These are phyloP conservation scores for Puccinia novopanici DNA, from an alignment of 1,284 basidiomycete species.

Conservation along the genomic window DNA sequence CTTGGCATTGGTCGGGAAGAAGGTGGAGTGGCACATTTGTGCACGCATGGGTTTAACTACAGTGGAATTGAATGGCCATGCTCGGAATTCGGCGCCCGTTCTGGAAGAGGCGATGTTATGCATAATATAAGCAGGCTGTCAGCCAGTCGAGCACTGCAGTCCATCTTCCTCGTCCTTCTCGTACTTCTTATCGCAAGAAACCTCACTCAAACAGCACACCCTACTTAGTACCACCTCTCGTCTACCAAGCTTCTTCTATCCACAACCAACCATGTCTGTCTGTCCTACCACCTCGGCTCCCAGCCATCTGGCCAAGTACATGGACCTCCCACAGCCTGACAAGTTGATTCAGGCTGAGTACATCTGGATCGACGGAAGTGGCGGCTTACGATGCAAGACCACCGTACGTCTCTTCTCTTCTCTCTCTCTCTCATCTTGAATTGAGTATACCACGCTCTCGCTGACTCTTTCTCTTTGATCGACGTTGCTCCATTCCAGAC, in stretches of 20 bases:
- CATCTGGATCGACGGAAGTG: slow-evolving; percentile 94
- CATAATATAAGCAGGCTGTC: no score
- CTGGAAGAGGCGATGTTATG: no score
- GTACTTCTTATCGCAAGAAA: no score
- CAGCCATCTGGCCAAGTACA: slow-evolving; percentile 76
- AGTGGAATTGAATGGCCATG: no score
- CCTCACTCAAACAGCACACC: no score
- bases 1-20: no score
- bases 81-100: no score
- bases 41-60: no score
- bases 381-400: slow-evolving; percentile 89
- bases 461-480: slow-evolving; percentile 65
- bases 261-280: slow-evolving; percentile 27
- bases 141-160: no score
- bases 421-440: neutral
- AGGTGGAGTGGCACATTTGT: no score
- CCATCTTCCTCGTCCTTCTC: no score
- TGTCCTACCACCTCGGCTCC: slow-evolving; percentile 40
- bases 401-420: slow-evolving; percentile 61
- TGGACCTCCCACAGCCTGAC: slow-evolving; percentile 76
- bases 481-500: slow-evolving; percentile 75
- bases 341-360: slow-evolving; percentile 89
- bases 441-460: slow-evolving; percentile 16
- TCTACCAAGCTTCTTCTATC: neutral
- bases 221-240: neutral